Conservation (phyloP, 306 rosid species). For the Chamaecrista fasciculata region DNA sequence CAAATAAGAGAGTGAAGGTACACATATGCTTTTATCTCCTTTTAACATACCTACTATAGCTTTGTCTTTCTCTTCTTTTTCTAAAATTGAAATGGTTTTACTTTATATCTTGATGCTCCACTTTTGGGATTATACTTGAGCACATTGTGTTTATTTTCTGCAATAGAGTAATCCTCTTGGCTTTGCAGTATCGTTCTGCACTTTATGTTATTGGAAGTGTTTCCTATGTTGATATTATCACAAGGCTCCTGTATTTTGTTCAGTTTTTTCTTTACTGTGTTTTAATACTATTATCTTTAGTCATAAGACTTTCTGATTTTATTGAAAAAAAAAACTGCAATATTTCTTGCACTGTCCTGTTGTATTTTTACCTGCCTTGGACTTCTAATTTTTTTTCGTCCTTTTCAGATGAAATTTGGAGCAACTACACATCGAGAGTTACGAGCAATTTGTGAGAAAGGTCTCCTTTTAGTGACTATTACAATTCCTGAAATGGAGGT, state of each 20-base stretch:
- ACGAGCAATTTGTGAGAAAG: constrained; percentile 83
- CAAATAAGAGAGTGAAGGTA: constrained; percentile 81
- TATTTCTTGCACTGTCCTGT: constrained; percentile 4
- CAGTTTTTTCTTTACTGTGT: background rate
- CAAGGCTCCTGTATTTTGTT: constrained; percentile 14
- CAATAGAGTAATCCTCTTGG: constrained; percentile 15
- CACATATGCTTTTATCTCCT: constrained; percentile 17
- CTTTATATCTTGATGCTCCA: constrained; percentile 4
- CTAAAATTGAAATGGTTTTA: constrained; percentile 7
- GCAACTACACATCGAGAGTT: constrained; percentile 57
- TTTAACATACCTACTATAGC: background rate
- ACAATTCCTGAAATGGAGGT: constrained; percentile 99
- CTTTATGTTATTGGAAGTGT: background rate
- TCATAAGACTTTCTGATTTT: constrained; percentile 17
- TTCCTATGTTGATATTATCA: constrained; percentile 13
- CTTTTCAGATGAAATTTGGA: constrained; percentile 73
- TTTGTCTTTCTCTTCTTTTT: background rate
- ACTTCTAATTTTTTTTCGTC: constrained; percentile 14
- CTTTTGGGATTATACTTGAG: background rate
- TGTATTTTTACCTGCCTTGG: constrained; percentile 24
- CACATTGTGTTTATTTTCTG: constrained; percentile 20
- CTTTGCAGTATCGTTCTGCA: constrained; percentile 9
- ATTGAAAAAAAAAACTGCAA: background rate
- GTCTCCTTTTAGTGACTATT: constrained; percentile 88
- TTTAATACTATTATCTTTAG: background rate